Conservation (phyloP, 768 basidiomycete species). For the Mycena alexandri region DNA sequence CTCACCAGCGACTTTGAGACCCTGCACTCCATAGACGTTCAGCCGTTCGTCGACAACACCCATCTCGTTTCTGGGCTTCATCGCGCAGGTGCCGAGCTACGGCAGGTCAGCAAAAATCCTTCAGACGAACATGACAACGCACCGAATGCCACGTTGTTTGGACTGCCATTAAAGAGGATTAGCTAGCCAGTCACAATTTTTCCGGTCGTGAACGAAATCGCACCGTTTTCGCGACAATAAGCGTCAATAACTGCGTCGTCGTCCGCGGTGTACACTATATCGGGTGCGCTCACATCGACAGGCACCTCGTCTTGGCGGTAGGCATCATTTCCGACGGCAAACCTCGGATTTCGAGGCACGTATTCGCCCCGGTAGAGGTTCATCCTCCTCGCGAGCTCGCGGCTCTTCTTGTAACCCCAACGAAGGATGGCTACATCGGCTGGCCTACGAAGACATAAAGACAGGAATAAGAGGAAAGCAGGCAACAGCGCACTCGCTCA, state of each 20-base stretch:
- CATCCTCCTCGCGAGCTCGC: slow-evolving; percentile 57
- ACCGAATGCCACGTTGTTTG: slow-evolving; percentile 26
- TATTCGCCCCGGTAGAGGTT: slow-evolving; percentile 39
- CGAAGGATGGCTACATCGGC: slow-evolving; percentile 47
- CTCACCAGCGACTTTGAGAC: slow-evolving; percentile 55
- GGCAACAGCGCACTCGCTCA: slow-evolving; percentile 45
- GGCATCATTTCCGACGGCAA: slow-evolving; percentile 24
- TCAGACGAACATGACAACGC: slow-evolving; percentile 12
- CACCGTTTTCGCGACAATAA: slow-evolving; percentile 35
- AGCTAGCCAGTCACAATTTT: not conserved
- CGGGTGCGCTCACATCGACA: slow-evolving; percentile 30
- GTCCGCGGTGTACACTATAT: slow-evolving; percentile 37
- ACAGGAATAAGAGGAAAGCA: no score
- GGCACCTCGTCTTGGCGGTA: slow-evolving; percentile 18
- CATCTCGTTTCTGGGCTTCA: slow-evolving; percentile 55
- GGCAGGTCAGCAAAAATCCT: slow-evolving; percentile 35
- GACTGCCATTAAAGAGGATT: not conserved
- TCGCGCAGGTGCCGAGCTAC: slow-evolving; percentile 61
- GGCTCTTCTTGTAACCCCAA: slow-evolving; percentile 54
- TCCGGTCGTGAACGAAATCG: not conserved
- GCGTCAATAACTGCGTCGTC: slow-evolving; percentile 40
- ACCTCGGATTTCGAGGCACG: slow-evolving; percentile 31
- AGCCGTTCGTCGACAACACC: slow-evolving; percentile 60
- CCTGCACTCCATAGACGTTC: slow-evolving; percentile 57
- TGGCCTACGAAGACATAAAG: slow-evolving; percentile 10